phyloP scores from a whole-genome alignment of 1,284 basidiomycete species.

The Pisolithus thermaeus region DNA sequence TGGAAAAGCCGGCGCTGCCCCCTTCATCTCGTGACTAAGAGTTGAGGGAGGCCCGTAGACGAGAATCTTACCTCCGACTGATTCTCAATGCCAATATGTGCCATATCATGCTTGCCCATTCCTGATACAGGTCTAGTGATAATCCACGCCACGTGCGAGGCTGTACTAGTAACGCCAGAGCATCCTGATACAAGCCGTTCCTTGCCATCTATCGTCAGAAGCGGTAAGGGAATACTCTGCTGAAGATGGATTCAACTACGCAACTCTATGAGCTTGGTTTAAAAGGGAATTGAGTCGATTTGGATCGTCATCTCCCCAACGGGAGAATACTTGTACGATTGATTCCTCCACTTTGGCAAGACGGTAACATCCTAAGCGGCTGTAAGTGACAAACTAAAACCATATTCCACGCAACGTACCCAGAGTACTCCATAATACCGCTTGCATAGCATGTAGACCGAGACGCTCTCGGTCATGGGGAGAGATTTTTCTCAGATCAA shows the following conservation, averaged over 20 bases:
- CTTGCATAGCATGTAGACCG: conserved; percentile 67
- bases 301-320: conserved; percentile 51
- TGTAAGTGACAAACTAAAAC: conserved; percentile 3
- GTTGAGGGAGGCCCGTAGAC: conserved; percentile 6
- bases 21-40: conserved; percentile 25
- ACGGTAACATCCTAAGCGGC: conserved; percentile 52
- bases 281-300: conserved; percentile 54
- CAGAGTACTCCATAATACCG: conserved; percentile 61
- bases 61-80: conserved; percentile 52
- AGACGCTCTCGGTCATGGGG: conserved; percentile 57
- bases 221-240: conserved; percentile 9
- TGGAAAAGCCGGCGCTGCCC: conserved; percentile 59
- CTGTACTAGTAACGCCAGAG: conserved; percentile 60
- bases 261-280: conserved; percentile 59
- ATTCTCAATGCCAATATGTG: conserved; percentile 62
- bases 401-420: conserved; percentile 36
- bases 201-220: conserved; percentile 50
- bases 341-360: conserved; percentile 64
- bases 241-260: conserved; percentile 13
- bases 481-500: conserved; percentile 47
- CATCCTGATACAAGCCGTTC: conserved; percentile 58
- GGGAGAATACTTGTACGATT: conserved; percentile 62
- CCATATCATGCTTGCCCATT: conserved; percentile 74
- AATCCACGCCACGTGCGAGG: conserved; percentile 67
- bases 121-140: conserved; percentile 52